phyloP scores from a whole-genome alignment of 495 filamentous ascomycete species.

The Mytilinidion resinicola region DNA sequence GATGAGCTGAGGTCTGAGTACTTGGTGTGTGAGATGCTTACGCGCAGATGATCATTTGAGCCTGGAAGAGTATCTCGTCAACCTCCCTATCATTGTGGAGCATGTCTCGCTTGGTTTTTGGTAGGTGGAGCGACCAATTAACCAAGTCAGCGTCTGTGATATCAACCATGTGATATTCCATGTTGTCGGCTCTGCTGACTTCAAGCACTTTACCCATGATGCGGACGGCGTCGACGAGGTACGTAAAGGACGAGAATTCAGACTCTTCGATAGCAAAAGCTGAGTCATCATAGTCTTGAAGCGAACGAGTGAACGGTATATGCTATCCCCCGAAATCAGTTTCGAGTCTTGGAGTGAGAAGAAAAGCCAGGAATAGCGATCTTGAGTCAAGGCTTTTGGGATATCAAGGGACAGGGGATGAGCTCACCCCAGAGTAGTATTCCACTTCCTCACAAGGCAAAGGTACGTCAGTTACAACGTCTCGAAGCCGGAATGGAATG shows the following conservation, averaged over 20 bases:
- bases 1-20: neutral
- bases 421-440: slow-evolving; percentile 40
- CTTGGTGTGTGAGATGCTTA: slow-evolving; percentile 9
- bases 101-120: slow-evolving; percentile 65
- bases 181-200: slow-evolving; percentile 28
- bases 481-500: slow-evolving; percentile 34
- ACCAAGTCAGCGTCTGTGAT: slow-evolving; percentile 69
- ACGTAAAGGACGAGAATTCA: slow-evolving; percentile 73
- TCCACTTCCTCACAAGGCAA: slow-evolving; percentile 75
- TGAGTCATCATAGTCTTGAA: slow-evolving; percentile 67
- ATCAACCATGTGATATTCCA: slow-evolving; percentile 32
- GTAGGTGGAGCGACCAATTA: slow-evolving; percentile 78
- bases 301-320: slow-evolving; percentile 54
- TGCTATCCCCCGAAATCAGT: slow-evolving; percentile 37
- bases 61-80: slow-evolving; percentile 90
- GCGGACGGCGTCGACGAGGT: slow-evolving; percentile 55
- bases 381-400: neutral
- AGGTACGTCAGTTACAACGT: slow-evolving; percentile 34
- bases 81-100: slow-evolving; percentile 60
- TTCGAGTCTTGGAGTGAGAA: neutral
- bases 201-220: slow-evolving; percentile 71
- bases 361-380: neutral
- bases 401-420: neutral
- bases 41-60: slow-evolving; percentile 73
- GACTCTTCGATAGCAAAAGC: slow-evolving; percentile 53